phyloP scores from a whole-genome alignment of 345 rosid genomes.

The Ceriops tagal region DNA sequence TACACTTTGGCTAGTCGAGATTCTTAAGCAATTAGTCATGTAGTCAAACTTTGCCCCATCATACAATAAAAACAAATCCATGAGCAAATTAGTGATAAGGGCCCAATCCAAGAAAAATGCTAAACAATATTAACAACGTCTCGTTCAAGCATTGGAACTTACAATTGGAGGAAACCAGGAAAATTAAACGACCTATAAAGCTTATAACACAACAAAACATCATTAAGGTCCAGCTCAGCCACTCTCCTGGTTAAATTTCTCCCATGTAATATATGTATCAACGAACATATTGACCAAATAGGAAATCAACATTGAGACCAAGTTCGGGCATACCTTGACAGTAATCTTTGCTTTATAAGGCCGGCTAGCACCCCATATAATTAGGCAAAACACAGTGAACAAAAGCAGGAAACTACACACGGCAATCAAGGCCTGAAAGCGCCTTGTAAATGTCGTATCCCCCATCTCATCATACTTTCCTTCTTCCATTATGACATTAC shows the following conservation, averaged over 20 bases:
- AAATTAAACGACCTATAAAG: neutral
- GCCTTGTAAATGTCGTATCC: conserved; percentile 48
- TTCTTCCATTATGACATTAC: conserved; percentile 67
- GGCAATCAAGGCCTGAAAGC: conserved; percentile 59
- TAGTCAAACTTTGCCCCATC: neutral
- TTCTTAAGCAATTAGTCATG: too few relatives aligned
- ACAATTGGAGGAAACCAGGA: neutral
- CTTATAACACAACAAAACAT: too few relatives aligned
- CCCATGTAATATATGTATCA: too few relatives aligned
- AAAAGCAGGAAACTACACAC: conserved; percentile 43
- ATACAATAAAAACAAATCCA: neutral
- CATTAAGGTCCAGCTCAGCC: too few relatives aligned
- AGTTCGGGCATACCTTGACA: conserved; percentile 46
- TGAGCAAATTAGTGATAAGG: neutral
- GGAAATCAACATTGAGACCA: neutral
- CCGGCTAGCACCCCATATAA: conserved; percentile 75
- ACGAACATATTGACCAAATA: neutral
- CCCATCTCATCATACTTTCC: conserved; percentile 61
- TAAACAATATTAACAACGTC: too few relatives aligned
- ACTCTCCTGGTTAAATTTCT: too few relatives aligned
- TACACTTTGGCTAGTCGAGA: too few relatives aligned
- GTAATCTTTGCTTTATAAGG: conserved; percentile 62
- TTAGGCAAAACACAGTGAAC: conserved; percentile 65
- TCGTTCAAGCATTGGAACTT: too few relatives aligned
- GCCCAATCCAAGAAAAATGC: neutral